Evolutionary conservation across 1,284 basidiomycete species (phyloP).

Genomic region (Rhodofomes roseus): DNA sequence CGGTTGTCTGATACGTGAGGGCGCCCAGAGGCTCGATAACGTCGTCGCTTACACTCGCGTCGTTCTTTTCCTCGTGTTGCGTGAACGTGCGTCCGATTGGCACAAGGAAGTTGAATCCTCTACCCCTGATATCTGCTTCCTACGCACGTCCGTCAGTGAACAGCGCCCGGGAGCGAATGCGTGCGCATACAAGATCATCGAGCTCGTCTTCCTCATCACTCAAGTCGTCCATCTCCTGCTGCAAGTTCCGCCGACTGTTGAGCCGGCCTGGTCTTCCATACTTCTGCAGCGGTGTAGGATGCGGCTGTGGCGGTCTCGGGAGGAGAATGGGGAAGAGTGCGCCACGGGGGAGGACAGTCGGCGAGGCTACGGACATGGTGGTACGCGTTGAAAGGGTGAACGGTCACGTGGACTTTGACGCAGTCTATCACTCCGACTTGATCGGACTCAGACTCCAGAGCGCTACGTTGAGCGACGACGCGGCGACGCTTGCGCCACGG

Average conservation of each 20-base stretch:
- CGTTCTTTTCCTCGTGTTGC: constrained; percentile 78
- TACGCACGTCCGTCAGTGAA: constrained; percentile 22
- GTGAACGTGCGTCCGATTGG: constrained; percentile 72
- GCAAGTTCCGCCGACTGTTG: constrained; percentile 62
- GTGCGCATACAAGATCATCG: constrained; percentile 54
- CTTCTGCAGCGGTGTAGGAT: constrained; percentile 57
- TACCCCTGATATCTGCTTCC: constrained; percentile 57
- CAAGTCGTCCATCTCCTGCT: constrained; percentile 79
- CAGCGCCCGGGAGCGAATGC: background rate
- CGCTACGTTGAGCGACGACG: no score
- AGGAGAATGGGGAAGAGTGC: constrained; percentile 61
- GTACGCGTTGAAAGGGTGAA: background rate
- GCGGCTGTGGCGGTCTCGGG: constrained; percentile 61
- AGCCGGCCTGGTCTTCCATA: constrained; percentile 47
- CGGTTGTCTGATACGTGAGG: background rate
- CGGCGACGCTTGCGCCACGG: no score
- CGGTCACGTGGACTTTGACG: background rate
- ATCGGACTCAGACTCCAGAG: background rate
- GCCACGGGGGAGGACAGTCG: constrained; percentile 63
- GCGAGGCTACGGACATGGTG: constrained; percentile 54
- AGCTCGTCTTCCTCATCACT: constrained; percentile 82
- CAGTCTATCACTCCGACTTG: background rate
- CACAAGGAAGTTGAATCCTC: constrained; percentile 65
- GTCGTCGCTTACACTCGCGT: constrained; percentile 52
- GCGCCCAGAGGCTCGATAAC: background rate